These are phyloP conservation scores for Jaltomata sinuosa DNA, from an alignment of 257 asterid species.

Conservation along the genomic window DNA sequence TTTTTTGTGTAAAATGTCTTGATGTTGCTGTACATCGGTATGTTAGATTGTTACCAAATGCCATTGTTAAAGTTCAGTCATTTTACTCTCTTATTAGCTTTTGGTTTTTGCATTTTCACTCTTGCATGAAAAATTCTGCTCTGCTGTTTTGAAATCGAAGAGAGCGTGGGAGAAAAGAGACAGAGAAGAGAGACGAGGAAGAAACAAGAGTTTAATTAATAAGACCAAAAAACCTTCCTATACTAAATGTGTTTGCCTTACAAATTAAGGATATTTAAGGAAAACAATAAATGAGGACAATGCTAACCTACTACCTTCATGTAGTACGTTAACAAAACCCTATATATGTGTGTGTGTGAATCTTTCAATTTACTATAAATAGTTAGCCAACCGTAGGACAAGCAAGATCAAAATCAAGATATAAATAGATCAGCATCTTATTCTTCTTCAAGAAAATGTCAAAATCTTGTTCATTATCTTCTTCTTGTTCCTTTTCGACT, in stretches of 20 bases:
- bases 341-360: too few relatives aligned
- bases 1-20: conserved; percentile 47
- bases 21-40: conserved; percentile 59
- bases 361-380: too few relatives aligned
- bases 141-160: background rate
- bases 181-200: too few relatives aligned
- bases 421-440: background rate
- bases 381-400: background rate
- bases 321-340: too few relatives aligned
- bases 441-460: background rate
- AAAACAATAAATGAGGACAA: too few relatives aligned
- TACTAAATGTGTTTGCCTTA: too few relatives aligned
- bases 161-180: too few relatives aligned
- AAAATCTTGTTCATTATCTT: background rate
- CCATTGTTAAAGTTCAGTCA: background rate
- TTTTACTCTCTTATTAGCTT: background rate
- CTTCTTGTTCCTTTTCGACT: background rate
- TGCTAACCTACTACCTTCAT: too few relatives aligned
- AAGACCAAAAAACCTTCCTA: too few relatives aligned
- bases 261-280: too few relatives aligned
- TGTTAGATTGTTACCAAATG: background rate
- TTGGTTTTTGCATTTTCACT: too few relatives aligned
- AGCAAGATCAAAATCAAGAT: background rate
- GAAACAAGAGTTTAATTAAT: too few relatives aligned
- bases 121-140: background rate